phyloP scores from a whole-genome alignment of 441 rosid genomes.

The Gossypium gossypioides region DNA sequence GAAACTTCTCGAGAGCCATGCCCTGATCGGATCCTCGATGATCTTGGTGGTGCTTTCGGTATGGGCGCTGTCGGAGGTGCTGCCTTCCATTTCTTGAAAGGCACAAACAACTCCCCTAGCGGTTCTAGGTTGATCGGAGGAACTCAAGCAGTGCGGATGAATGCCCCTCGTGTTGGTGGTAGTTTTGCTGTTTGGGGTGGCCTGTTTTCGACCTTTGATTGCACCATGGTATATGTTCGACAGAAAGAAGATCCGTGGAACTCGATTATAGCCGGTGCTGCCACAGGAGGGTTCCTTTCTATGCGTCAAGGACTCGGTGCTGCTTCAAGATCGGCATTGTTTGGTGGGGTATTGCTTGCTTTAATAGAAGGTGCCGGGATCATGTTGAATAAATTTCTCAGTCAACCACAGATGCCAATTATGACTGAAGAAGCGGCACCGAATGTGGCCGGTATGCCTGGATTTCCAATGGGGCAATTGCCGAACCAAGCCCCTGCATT shows the following conservation, averaged over 20 bases:
- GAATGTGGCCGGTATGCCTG: constrained; percentile 19
- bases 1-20: constrained; percentile 68
- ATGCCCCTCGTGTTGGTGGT: constrained; percentile 59
- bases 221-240: constrained; percentile 52
- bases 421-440: constrained; percentile 37
- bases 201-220: constrained; percentile 57
- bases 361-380: constrained; percentile 64
- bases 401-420: constrained; percentile 30
- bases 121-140: constrained; percentile 50
- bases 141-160: constrained; percentile 50
- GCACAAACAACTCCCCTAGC: constrained; percentile 40
- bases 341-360: constrained; percentile 52
- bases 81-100: constrained; percentile 59
- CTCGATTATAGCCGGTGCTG: constrained; percentile 62
- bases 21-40: constrained; percentile 69
- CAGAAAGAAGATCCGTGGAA: constrained; percentile 79
- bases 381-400: constrained; percentile 42
- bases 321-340: constrained; percentile 37
- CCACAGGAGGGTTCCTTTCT: constrained; percentile 57
- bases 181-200: constrained; percentile 75
- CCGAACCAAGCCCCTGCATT: constrained; percentile 27
- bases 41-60: constrained; percentile 66
- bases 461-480: constrained; percentile 30
- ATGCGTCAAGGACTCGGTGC: constrained; percentile 49
- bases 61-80: constrained; percentile 75